Percentiles rank a stretch among this genome's conserved stretches.
These are phyloP conservation scores for Ensete glaucum DNA, from an alignment of 176 grass and related monocot genomes.

Conservation along the genomic window DNA sequence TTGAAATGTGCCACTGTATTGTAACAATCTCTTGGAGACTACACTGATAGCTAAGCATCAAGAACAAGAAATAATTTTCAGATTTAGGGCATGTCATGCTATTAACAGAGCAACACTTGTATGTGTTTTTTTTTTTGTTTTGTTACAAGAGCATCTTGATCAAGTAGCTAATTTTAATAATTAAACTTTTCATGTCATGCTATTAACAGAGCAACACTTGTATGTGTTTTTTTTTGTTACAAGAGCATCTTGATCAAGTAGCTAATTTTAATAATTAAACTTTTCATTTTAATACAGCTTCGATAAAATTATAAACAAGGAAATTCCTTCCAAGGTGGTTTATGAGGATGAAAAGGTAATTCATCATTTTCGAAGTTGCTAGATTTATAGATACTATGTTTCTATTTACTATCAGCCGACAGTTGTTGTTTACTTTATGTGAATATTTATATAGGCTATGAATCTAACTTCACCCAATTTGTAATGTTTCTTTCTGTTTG, in stretches of 20 bases:
- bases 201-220: neutral
- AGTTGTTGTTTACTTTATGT: neutral
- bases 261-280: neutral
- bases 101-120: neutral
- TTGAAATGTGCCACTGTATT: neutral
- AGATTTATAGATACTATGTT: neutral
- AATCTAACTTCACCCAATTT: neutral
- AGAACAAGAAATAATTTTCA: neutral
- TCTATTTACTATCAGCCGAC: no score
- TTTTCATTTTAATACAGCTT: slow-evolving; percentile 43
- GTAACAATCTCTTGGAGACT: neutral
- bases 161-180: neutral
- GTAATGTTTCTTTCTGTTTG: neutral
- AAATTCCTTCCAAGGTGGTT: slow-evolving; percentile 63
- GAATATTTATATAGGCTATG: neutral
- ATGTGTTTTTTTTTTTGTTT: neutral
- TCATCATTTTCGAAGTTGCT: neutral
- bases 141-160: neutral
- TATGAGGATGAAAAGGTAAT: slow-evolving; percentile 77
- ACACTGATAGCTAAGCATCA: neutral
- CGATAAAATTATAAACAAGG: slow-evolving; percentile 66
- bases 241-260: neutral
- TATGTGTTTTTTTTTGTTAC: neutral
- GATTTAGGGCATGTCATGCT: neutral
- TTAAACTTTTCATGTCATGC: neutral